phyloP scores from a whole-genome alignment of 257 asterid genomes.

The Plantago major region DNA sequence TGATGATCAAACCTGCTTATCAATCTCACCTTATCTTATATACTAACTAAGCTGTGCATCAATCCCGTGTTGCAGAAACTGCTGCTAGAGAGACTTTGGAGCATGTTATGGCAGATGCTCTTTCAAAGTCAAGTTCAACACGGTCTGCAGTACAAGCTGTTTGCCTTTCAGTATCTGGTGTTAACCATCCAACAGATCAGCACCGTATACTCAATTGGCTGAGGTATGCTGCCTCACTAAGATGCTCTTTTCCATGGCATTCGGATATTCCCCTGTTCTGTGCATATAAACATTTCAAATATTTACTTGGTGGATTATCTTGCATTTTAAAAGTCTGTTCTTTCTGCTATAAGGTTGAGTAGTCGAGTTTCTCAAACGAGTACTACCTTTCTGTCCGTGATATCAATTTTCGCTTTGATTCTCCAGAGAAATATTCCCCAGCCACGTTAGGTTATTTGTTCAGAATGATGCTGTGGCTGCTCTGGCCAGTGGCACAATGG shows the following conservation, averaged over 20 bases:
- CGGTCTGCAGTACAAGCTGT: conserved; percentile 70
- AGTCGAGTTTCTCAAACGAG: background rate
- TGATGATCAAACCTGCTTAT: background rate
- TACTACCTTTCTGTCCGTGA: background rate
- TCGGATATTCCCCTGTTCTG: background rate
- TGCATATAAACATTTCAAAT: background rate
- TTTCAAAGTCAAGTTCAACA: conserved; percentile 52
- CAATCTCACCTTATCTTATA: background rate
- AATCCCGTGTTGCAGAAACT: conserved; percentile 40
- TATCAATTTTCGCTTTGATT: conserved; percentile 12
- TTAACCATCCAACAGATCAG: conserved; percentile 72
- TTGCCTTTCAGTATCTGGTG: conserved; percentile 81
- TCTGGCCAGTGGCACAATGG: conserved; percentile 87
- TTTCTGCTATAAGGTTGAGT: conserved; percentile 2
- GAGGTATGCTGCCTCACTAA: conserved; percentile 38
- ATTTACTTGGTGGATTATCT: conserved; percentile 10
- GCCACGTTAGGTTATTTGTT: conserved; percentile 61
- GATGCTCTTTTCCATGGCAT: conserved; percentile 5
- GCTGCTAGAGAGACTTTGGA: conserved; percentile 76
- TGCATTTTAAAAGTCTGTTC: background rate
- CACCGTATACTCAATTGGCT: conserved; percentile 65
- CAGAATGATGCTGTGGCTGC: conserved; percentile 90
- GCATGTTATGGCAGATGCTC: conserved; percentile 82
- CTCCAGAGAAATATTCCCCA: conserved; percentile 71
- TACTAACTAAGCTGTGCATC: conserved; percentile 2